Base-by-base conservation (phyloP, 352 stramenopile species). In the Globisporangium echinulatum region DNA sequence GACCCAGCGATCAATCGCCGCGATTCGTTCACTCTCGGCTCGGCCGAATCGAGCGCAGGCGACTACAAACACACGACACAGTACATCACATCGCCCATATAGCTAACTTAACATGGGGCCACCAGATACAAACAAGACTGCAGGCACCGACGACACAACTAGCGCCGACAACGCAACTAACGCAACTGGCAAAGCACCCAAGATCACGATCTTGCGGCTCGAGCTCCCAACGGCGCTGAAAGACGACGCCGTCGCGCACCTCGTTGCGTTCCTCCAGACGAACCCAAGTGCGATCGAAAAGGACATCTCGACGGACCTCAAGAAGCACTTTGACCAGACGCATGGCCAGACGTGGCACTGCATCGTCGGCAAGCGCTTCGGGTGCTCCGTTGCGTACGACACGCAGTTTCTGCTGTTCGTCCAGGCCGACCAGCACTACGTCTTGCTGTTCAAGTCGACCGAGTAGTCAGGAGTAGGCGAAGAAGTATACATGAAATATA, bases 311-410 rank as follows among this genome's bases (percentile, higher is more conserved):
- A 97, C 96, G 36, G 98, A 98, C 67, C 98, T 99, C 73, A 99
- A 99, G 72, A 99, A 99, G 73, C 97, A 98, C 75, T 99, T 99
- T 69, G 96, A 99, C 75, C 97, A 98, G 70, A 97, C 96, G 64
- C 92, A 96, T 71, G 85, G 82, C 43, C 88, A 87, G 25, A 98
- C 91, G 42, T 98, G 92, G 92, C 94, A 98, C 70, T 97, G 94
- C 63, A 98, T 98, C 75, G 85, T 94, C 6, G 87, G 88, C 53
- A 90, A 90, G 66, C 82, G 82, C 56, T 97, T 95, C 57, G 88
- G 86, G 10, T 96, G 88, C 67, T 97, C 88, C 19, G 83, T 97
- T 39, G 88, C 89, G 38, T 94, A 97, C 69, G 83, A 96, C 64
- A 94, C 87, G 37, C 90, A 96, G 62, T 90, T 87, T 56, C 58